phyloP scores from a whole-genome alignment of 2,329 filamentous ascomycete genomes.

The Ophiostoma ips region DNA sequence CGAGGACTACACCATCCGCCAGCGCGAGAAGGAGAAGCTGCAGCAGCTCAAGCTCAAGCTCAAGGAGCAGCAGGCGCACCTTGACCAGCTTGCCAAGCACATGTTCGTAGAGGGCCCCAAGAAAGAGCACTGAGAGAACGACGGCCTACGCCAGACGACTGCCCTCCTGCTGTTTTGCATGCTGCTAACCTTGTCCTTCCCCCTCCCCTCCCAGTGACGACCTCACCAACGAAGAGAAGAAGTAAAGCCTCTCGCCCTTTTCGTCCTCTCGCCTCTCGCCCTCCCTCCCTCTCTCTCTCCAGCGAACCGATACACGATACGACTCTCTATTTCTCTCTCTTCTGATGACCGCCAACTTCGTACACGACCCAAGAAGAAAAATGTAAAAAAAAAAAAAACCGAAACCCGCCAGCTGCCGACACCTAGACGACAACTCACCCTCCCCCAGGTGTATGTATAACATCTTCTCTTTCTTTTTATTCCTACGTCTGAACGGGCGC shows the following conservation, averaged over 20 bases:
- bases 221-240: conserved; percentile 1
- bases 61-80: conserved; percentile 63
- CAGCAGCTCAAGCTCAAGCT: conserved; percentile 60
- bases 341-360: too few species aligned
- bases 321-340: too few species aligned
- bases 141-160: background rate
- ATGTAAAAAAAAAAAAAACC: background rate
- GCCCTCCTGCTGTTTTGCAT: background rate
- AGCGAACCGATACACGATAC: too few species aligned
- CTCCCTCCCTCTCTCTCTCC: background rate
- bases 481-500: too few species aligned
- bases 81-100: conserved; percentile 73
- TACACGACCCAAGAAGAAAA: too few species aligned
- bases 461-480: too few species aligned
- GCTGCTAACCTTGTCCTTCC: background rate
- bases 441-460: too few species aligned
- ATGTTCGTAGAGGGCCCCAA: conserved; percentile 47
- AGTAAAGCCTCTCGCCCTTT: background rate
- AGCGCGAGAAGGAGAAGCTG: conserved; percentile 88
- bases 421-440: too few species aligned
- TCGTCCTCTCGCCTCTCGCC: background rate
- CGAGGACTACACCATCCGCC: conserved; percentile 73
- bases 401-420: too few species aligned
- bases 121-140: background rate
- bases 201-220: background rate